Base-by-base conservation (phyloP, 2,329 filamentous ascomycete species). In the Herpotrichia juniperi region DNA sequence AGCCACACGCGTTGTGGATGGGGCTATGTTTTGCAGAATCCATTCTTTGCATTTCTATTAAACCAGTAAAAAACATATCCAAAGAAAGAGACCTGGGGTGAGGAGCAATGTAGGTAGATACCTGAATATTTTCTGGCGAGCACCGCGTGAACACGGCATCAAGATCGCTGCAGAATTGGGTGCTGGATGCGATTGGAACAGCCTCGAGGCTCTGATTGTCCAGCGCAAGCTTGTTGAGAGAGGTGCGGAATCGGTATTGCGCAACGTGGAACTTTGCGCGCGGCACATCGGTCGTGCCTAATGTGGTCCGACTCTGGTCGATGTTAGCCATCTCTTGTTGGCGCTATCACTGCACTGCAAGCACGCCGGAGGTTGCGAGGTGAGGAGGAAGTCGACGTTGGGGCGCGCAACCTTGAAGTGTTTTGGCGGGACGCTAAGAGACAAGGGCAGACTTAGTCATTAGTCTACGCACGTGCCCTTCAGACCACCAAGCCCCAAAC, bases 21-120 rank as follows among this genome's bases (percentile, higher is more conserved):
- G 81, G 63, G 84, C 80, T 69, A 93, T 79, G 77, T 91, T 84
- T 64, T 83, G 82, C 69, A 92, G 76, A 66, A 93, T 87, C 91
- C 91, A 96, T 76, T 84, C 81, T 83, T 93, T 96, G 83, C 90
- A 93, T 81, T 85, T 89, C 92, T 96, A 70, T 31, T 37, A 52
- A 52, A 42, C 25, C 46, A 64, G 45, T 56, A 72, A 71, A 70
- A 72, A 67, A 65, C 57, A 66, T 65, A 57, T 64, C 68, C 37
- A 24, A 10, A 6, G 5, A 40, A 59, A 51, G 22, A 57, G 54
- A 57, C 55, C 56, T 51, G 55, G 51, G 47, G 57, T 58, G 48
- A n/a, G 55, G 62, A 42, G 57, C 11, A 37, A 12, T 39, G 31
- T 45, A 21, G 53, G 37, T 51, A 61, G 61, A 64, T 69, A 72